Evolutionary conservation across 805 yeast species (phyloP).

Genomic region (Danielia oregonensis): DNA sequence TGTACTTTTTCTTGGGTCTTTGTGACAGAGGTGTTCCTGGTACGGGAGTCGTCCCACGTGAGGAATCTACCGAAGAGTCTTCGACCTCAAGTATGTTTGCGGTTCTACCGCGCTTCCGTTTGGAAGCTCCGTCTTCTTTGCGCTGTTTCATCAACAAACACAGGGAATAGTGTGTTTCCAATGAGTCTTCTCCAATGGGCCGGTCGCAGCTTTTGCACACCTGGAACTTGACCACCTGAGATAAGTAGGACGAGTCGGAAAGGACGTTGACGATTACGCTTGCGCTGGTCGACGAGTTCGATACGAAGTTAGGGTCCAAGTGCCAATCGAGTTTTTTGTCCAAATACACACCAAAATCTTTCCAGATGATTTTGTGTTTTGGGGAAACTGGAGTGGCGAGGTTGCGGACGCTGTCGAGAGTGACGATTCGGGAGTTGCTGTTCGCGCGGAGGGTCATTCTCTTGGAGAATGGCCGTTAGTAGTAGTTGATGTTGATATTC

Average conservation of each 20-base stretch:
- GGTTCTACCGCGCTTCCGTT: slow-evolving; percentile 27
- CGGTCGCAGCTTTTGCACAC: slow-evolving; percentile 38
- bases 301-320: slow-evolving; percentile 18
- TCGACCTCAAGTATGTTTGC: slow-evolving; percentile 29
- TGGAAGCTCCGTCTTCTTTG: slow-evolving; percentile 13
- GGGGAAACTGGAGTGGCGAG: slow-evolving; percentile 6
- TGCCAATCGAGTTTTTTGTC: slow-evolving; percentile 34
- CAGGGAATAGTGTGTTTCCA: slow-evolving; percentile 29
- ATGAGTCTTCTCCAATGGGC: slow-evolving; percentile 37
- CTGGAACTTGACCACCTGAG: slow-evolving; percentile 33
- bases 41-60: slow-evolving; percentile 36
- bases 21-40: slow-evolving; percentile 26
- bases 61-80: slow-evolving; percentile 36
- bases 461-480: slow-evolving; percentile 3
- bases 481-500: too few relatives aligned
- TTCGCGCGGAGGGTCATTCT: slow-evolving; percentile 14
- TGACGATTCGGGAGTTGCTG: slow-evolving; percentile 11
- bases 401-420: slow-evolving; percentile 15
- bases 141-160: slow-evolving; percentile 38
- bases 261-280: slow-evolving; percentile 20
- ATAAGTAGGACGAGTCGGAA: slow-evolving; percentile 26
- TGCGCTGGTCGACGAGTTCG: slow-evolving; percentile 16
- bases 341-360: slow-evolving; percentile 41
- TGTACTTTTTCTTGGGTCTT: slow-evolving; percentile 41
- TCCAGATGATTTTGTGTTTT: slow-evolving; percentile 32